Evolutionary conservation across 495 filamentous ascomycete species (phyloP), one percentile per base, ranked within the genome.

Genomic region (Ramalina peruviana): DNA sequence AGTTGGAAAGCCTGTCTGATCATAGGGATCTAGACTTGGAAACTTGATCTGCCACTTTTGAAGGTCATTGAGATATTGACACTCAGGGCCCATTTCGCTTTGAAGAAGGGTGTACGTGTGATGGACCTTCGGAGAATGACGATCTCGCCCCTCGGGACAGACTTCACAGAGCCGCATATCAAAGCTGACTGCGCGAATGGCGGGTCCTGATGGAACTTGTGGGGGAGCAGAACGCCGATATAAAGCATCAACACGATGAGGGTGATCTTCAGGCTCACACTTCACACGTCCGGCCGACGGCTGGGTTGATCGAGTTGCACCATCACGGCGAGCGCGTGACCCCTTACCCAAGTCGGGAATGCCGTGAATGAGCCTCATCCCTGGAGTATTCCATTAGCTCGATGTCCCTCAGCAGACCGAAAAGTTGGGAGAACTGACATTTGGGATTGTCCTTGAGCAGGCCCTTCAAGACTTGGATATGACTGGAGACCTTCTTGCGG

Each of bases 381-480:
- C 57, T 59, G 16, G 30, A 41, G 13, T 20, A 19, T 3, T 55
- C 13, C 55, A 39, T 45, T n/a, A 46, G 5, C 21, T 26, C 37
- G 9, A 20, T 4, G n/a, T 15, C 30, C 3, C 30, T 33, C 30
- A 10, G 7, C 9, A 33, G 13, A 17, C 17, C 38, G 27, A 26
- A 41, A 41, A 9, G 6, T 17, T 17, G 21, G 6, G 11, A 2
- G n/a, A 12, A 52, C 58, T 25, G 26, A 76, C 71, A 67, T 51
- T 54, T 61, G 36, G 71, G 76, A 56, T 84, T 75, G 20, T 75
- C 70, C 49, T 73, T 71, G 53, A 90, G 71, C 58, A 88, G 85
- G 12, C 78, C 79, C 67, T 93, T 95, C 40, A 98, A 66, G n/a
- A 96, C 90, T 68, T 98, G 92, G 51, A 97, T 85, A 63, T 98